Base-by-base conservation (phyloP, 352 stramenopile species). In the Poterioochromonas sp. region DNA sequence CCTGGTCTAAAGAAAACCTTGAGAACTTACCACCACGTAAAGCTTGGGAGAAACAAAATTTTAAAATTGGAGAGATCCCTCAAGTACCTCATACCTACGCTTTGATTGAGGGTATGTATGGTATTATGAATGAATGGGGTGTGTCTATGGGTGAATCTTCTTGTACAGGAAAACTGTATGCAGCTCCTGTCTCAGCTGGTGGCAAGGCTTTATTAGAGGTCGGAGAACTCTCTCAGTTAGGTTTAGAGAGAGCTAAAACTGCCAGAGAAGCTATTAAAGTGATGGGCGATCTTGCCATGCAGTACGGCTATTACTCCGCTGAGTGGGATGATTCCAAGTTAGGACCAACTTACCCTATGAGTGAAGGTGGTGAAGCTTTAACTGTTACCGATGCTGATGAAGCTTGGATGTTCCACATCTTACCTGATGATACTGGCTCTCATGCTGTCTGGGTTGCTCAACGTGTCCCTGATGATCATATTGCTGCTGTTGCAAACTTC, bases 341-440 rank as follows among this genome's bases (percentile, higher is more conserved):
- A 53, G 22, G 44, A 11, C 44, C 11, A 11, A 53, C 44, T 20
- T 20, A 22, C 44, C 44, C 11, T 53, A 20, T 20, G 11, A 53
- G 11, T 22, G 71, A 78, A 53, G 44, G 47, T 35, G 71, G 71
- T 3, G 65, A 74, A 54, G 65, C 39, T 26, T 39, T 74, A 18
- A 74, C 65, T 37, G 65, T 74, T 18, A 35, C 34, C 0, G 93
- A 98, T 83, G 84, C 87, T 0, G 85, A 86, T 32, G 91, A 97
- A 74, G 90, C 87, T 44, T 98, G 92, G 92, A 37, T 98, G 64
- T 97, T 98, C 82, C 93, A 98, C 82, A 94, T 97, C 62, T 76
- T 96, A 44, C 88, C 92, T 0, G 92, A 97, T 80, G 90, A 95
- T 73, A 97, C 92, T n/a, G 90, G 91, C 2, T 34, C 37, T 40